Base-by-base conservation (phyloP, 257 asterid genomes). In the Solanum ossicruentum region DNA sequence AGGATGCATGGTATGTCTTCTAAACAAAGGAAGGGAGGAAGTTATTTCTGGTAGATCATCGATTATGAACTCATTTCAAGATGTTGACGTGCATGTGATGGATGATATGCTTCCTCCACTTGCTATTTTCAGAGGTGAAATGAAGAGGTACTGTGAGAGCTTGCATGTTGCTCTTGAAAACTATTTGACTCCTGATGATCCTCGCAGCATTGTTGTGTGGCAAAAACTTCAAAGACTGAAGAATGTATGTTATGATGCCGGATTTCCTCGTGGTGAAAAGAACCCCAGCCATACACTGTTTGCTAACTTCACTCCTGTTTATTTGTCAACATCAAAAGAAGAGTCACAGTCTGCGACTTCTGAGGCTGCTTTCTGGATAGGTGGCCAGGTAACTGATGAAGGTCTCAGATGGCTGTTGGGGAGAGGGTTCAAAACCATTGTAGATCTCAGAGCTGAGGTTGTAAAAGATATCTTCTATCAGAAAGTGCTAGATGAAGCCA, bases 91-190 rank as follows among this genome's bases (percentile, higher is more conserved):
- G 84, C 88, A 83, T 84, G 28, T 83, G 71, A 91, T 91, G 90
- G 97, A 91, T 52, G 95, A 90, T 90, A 91, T 71, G 65, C 91
- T 91, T 80, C 98, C 98, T 52, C 99, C 99, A 8, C 98, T 97
- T 72, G 98, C 98, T 4, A 91, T 88, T 82, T 97, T 97, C 79
- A 97, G 98, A 82, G 93, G 95, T 65, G 98, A 97, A 92, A 95
- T 97, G 99, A 97, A 95, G 82, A 94, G 98, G 85, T 97, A 97
- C 83, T 97, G 99, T 41, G 98, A 97, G 89, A 97, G 99, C 88
- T 90, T 97, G 87, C 99, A 97, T 80, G 93, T 95, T 32, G 99
- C 99, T 51, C 92, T 95, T 47, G 98, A 95, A 91, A 90, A 93
- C 72, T 93, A 92, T 84, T 86, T 95, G 88, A 90, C 89, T 82